Evolutionary conservation across 1,284 basidiomycete genomes (phyloP), one percentile per base, ranked within the genome.

Genomic region (Pseudomicrostroma phylloplanum): DNA sequence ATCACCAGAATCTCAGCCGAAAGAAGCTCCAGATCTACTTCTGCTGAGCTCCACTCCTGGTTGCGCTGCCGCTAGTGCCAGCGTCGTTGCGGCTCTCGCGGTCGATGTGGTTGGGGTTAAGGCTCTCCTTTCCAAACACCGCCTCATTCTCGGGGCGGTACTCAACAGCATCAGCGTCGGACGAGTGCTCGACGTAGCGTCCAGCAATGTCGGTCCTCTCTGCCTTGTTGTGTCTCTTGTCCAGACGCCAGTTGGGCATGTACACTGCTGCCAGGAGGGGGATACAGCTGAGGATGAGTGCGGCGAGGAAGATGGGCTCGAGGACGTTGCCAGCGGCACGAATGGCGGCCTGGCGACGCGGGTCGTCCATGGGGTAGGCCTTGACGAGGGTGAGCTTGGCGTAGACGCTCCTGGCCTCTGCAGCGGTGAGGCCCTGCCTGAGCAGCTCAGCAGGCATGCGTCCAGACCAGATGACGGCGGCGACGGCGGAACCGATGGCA

Each of bases 181-280:
- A 3, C 30, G 30, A 36, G 9, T 36, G 30, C 23, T 64, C 63
- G 36, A 64, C 58, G 0, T 58, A 51, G n/a, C 49, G 49, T 9
- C 63, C 63, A 13, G 55, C 53, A 55, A 60, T 64, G 51, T 78
- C 73, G 57, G 75, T 77, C 54, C 75, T 65, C 77, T 84, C 79
- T 66, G 78, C 62, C 66, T 82, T 72, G 76, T 84, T 73, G 65
- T 84, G 76, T 64, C 82, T 70, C 62, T 83, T 62, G 67, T 81
- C 69, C 72, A 84, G 78, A 51, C 70, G 71, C 67, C 80, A 73
- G 59, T 80, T 69, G 58, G 77, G 76, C 57, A 78, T 80, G 56
- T 80, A 55, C 36, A 80, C 57, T 59, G 80, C 61, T 43, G 80
- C 58, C 78, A 71, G 62, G 78, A 77, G 23, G 76, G 80, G 48